Evolutionary conservation across 2,329 filamentous ascomycete species (phyloP).

Genomic region (Penicillium sp.): DNA sequence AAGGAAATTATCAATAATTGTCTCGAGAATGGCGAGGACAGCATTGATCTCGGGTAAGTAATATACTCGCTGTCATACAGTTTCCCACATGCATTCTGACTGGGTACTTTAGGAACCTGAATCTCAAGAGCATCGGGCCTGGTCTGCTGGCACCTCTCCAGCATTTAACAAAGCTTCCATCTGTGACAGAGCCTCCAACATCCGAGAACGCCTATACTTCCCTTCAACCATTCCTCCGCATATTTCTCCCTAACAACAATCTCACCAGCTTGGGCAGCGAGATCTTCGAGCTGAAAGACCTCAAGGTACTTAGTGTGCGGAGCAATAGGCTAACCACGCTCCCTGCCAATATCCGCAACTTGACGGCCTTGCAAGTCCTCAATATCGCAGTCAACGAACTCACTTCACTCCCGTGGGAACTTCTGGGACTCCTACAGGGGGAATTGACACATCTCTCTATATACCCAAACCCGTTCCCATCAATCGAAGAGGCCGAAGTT

Average conservation of each 20-base stretch:
- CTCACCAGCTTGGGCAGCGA: conserved; percentile 36
- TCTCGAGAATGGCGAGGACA: conserved; percentile 42
- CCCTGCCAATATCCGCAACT: conserved; percentile 38
- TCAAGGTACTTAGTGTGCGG: conserved; percentile 44
- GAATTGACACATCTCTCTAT: conserved; percentile 37
- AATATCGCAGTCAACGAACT: conserved; percentile 45
- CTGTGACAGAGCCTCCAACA: conserved; percentile 30
- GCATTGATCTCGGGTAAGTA: conserved; percentile 43
- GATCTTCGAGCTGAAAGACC: conserved; percentile 39
- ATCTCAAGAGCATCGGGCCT: conserved; percentile 29
- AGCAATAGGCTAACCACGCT: conserved; percentile 43
- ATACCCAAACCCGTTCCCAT: conserved; percentile 39
- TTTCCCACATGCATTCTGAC: not conserved
- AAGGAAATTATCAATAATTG: conserved; percentile 37
- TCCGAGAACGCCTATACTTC: conserved; percentile 37
- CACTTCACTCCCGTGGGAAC: conserved; percentile 42
- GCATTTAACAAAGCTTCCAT: conserved; percentile 40
- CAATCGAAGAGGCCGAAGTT: conserved; percentile 29
- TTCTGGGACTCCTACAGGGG: conserved; percentile 39
- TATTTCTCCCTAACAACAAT: conserved; percentile 43
- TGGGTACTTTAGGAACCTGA: conserved; percentile 25
- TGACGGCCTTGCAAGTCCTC: conserved; percentile 42
- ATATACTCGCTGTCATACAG: not conserved
- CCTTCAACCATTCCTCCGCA: conserved; percentile 39
- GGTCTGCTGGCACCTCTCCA: conserved; percentile 35